A percentile compares a stretch with the other conserved stretches of the same genome.
phyloP scores from a whole-genome alignment of 441 rosid genomes.

The Biscutella laevigata region DNA sequence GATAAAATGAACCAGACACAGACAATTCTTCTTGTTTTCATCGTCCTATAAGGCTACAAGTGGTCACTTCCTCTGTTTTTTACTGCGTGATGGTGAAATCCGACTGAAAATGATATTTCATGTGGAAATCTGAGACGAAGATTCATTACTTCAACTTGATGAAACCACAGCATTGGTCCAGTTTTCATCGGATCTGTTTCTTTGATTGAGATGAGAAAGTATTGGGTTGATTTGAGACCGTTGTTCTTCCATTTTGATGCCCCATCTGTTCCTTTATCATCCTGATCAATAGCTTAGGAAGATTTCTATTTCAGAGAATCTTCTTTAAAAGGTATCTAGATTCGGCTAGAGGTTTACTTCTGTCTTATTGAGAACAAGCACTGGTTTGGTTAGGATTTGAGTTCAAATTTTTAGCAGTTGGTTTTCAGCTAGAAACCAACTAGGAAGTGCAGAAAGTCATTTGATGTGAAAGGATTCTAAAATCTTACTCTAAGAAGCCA shows the following conservation, averaged over 20 bases:
- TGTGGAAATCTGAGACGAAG: background rate
- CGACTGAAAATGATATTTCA: background rate
- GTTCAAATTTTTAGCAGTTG: background rate
- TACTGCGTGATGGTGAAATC: slow-evolving; percentile 5
- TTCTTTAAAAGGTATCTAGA: background rate
- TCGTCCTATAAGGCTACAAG: slow-evolving; percentile 6
- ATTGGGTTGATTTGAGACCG: slow-evolving; percentile 22
- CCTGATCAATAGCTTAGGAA: background rate
- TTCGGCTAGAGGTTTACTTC: slow-evolving; percentile 2
- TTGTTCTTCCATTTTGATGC: slow-evolving; percentile 13
- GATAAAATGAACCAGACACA: slow-evolving; percentile 17
- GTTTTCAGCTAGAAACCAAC: too few relatives aligned
- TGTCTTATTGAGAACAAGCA: slow-evolving; percentile 15
- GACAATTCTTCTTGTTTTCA: slow-evolving; percentile 16
- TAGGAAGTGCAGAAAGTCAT: too few relatives aligned
- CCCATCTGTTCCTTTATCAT: slow-evolving; percentile 14
- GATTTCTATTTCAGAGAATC: background rate
- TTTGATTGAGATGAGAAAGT: background rate
- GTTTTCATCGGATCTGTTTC: background rate
- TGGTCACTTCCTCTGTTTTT: background rate
- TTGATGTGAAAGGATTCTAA: too few relatives aligned
- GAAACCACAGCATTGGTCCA: slow-evolving; percentile 8
- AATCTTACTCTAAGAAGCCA: too few relatives aligned
- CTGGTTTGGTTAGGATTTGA: background rate
- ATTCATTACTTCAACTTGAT: slow-evolving; percentile 17